Evolutionary conservation across 345 rosid genomes (phyloP).

Genomic region (Sisymbrium irio): DNA sequence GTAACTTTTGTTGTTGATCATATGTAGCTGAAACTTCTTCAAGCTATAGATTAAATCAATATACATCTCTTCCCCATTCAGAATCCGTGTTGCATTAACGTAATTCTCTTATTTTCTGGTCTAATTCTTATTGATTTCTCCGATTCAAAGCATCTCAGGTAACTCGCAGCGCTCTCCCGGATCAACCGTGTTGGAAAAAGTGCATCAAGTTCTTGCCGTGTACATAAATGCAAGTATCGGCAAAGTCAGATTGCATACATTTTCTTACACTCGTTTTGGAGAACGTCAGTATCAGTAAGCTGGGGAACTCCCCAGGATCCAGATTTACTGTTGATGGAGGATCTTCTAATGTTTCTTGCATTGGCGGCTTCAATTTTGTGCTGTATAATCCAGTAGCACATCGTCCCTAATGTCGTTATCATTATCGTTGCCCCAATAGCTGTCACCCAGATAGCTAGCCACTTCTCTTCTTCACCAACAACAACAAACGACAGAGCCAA

Average conservation of each 20-base stretch:
- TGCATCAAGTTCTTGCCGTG: neutral
- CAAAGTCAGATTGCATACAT: conserved; percentile 68
- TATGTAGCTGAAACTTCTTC: conserved; percentile 27
- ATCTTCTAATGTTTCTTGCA: conserved; percentile 57
- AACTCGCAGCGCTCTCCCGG: neutral
- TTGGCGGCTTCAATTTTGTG: conserved; percentile 72
- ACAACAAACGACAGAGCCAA: conserved; percentile 73
- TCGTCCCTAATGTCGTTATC: conserved; percentile 78
- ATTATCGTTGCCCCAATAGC: conserved; percentile 72
- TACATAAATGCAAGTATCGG: conserved; percentile 7
- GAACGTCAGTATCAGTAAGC: conserved; percentile 62
- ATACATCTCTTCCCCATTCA: conserved; percentile 4
- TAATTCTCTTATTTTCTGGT: conserved; percentile 4
- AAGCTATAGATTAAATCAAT: conserved; percentile 26
- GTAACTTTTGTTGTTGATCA: conserved; percentile 16
- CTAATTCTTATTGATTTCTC: conserved; percentile 13
- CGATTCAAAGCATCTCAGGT: conserved; percentile 16
- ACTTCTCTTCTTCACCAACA: conserved; percentile 61
- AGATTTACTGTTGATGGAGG: conserved; percentile 59
- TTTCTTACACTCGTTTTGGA: conserved; percentile 60
- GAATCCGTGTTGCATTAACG: neutral
- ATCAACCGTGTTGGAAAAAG: conserved; percentile 2
- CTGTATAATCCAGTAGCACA: conserved; percentile 80
- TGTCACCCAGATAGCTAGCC: conserved; percentile 73
- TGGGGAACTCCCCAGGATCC: conserved; percentile 56